These are phyloP conservation scores for Acanthamoeba castellanii DNA, from an alignment of 208 protist genomes.

Conservation along the genomic window DNA sequence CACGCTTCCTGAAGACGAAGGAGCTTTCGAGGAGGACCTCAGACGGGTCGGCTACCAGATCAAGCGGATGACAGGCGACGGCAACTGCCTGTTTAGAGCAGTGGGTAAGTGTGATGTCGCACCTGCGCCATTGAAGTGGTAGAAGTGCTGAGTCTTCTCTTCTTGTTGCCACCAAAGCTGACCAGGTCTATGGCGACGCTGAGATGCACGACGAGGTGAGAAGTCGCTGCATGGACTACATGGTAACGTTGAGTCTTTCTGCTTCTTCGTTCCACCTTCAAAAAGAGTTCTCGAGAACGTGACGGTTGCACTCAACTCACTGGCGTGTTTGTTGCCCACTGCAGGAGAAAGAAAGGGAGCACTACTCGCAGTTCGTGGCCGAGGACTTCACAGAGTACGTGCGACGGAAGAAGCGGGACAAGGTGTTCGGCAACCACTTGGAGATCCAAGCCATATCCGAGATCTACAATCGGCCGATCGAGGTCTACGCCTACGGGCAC, in stretches of 20 bases:
- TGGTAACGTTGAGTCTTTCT: conserved; percentile 8
- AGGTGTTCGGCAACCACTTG: conserved; percentile 83
- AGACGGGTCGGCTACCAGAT: background rate
- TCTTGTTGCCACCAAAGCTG: conserved; percentile 60
- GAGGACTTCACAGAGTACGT: conserved; percentile 76
- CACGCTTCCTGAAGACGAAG: conserved; percentile 44
- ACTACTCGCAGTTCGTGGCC: conserved; percentile 78
- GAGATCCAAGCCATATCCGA: conserved; percentile 86
- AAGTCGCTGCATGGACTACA: conserved; percentile 83
- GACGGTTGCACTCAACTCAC: background rate
- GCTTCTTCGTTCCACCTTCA: background rate
- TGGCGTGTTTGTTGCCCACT: background rate
- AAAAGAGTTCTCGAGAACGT: background rate
- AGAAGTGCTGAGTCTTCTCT: background rate
- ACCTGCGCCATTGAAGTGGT: background rate
- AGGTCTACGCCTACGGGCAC: conserved; percentile 79
- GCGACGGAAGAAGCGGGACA: conserved; percentile 67
- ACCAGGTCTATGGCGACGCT: conserved; percentile 86
- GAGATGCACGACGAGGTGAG: conserved; percentile 84
- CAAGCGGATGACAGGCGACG: conserved; percentile 77
- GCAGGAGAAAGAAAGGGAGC: conserved; percentile 65
- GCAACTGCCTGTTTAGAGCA: conserved; percentile 86
- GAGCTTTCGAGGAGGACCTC: conserved; percentile 37
- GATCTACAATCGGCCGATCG: conserved; percentile 84
- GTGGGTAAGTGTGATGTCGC: conserved; percentile 61